Conservation (phyloP, 2,329 filamentous ascomycete genomes). For the Epichloe aotearoae region DNA sequence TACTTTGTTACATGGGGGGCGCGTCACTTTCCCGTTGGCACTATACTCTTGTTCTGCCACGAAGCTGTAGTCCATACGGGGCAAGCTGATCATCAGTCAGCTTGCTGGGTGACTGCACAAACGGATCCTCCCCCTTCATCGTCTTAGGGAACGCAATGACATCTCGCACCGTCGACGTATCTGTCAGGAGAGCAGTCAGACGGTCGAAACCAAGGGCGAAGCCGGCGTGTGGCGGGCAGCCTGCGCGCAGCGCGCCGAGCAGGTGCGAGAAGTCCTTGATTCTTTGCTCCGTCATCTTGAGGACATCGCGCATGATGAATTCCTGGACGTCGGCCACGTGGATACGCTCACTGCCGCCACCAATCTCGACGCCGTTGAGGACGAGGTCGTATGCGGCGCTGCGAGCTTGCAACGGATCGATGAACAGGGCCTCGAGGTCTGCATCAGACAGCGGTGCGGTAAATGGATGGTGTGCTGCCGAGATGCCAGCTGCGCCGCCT, state of each 20-base stretch:
- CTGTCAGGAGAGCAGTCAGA: constrained; percentile 66
- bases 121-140: constrained; percentile 67
- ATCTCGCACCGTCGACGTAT: constrained; percentile 66
- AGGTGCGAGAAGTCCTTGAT: constrained; percentile 77
- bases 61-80: constrained; percentile 31
- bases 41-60: neutral
- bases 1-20: neutral
- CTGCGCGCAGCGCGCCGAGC: constrained; percentile 65
- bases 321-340: constrained; percentile 74
- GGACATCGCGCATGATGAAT: constrained; percentile 69
- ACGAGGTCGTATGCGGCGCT: constrained; percentile 95
- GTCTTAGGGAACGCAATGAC: constrained; percentile 97
- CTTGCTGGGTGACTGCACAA: constrained; percentile 64
- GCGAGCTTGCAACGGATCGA: constrained; percentile 55
- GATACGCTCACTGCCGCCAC: constrained; percentile 85
- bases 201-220: constrained; percentile 89
- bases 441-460: constrained; percentile 63
- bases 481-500: constrained; percentile 66
- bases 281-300: constrained; percentile 61
- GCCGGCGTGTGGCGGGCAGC: constrained; percentile 89
- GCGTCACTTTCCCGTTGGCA: neutral
- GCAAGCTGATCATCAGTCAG: constrained; percentile 45
- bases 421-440: constrained; percentile 64
- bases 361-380: constrained; percentile 87
- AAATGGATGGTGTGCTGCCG: constrained; percentile 89